These are phyloP conservation scores for Passalora sequoiae DNA, from an alignment of 2,329 filamentous ascomycete genomes.

Conservation along the genomic window DNA sequence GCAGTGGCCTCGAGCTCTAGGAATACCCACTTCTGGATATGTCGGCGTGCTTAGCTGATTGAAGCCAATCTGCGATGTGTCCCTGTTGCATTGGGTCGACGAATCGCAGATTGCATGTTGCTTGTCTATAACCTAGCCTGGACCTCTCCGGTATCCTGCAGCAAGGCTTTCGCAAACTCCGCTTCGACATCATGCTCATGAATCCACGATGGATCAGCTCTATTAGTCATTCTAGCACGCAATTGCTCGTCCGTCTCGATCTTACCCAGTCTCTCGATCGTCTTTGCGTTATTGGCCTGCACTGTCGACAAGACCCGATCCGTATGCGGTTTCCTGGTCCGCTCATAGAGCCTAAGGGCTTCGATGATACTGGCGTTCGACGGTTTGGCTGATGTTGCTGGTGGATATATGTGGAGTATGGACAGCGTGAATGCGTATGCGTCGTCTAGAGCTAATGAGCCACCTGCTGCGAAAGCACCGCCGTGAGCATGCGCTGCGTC, in stretches of 20 bases:
- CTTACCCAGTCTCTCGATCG: conserved; percentile 19
- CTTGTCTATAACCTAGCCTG: conserved; percentile 3
- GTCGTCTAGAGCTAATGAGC: conserved; percentile 39
- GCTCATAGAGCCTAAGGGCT: conserved; percentile 34
- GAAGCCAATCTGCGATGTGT: too few species aligned
- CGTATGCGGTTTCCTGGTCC: conserved; percentile 34
- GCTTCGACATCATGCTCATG: conserved; percentile 30
- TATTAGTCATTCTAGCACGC: conserved; percentile 19
- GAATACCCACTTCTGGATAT: too few species aligned
- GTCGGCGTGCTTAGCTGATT: too few species aligned
- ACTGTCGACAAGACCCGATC: conserved; percentile 28
- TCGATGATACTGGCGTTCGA: conserved; percentile 3
- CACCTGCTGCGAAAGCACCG: conserved; percentile 37
- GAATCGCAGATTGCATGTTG: too few species aligned
- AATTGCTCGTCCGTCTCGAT: conserved; percentile 25
- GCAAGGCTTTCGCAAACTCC: not conserved
- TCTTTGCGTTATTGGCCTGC: conserved; percentile 22
- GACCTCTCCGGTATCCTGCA: not conserved
- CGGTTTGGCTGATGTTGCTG: conserved; percentile 6
- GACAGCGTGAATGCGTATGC: conserved; percentile 27
- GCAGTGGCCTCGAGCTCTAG: too few species aligned
- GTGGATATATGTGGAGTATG: conserved; percentile 8
- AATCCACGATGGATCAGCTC: conserved; percentile 25
- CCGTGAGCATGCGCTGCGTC: conserved; percentile 40
- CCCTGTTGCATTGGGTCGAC: too few species aligned